Evolutionary conservation across 2,329 filamentous ascomycete species (phyloP), one percentile per base, ranked within the genome.

Genomic region (Fusarium camptoceras): DNA sequence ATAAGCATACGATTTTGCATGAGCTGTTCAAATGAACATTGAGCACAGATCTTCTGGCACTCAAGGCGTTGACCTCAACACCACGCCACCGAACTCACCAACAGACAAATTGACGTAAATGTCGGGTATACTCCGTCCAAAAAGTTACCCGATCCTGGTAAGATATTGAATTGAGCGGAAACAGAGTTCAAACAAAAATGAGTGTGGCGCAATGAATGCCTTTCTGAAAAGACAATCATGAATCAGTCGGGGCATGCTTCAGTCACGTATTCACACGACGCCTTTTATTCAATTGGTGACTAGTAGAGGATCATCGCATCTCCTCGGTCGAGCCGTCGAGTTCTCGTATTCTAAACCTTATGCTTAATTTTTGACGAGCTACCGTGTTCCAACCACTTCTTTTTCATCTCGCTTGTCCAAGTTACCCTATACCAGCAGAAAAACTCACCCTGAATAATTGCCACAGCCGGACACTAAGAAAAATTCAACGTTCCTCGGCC

Each of bases 251-350:
- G 2, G 11, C 28, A 30, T 30, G 14, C 28, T 4, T 7, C 28
- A 15, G 12, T 11, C 28, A 14, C 28, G 28, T 14, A 14, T 2
- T 14, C 28, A 30, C 28, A 14, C 1, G 28, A 28, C 12, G 2
- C 7, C 28, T 2, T 12, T 30, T 15, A 12, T 7, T 2, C 28
- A 30, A 30, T n/a, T 11, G 3, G 18, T 37, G 34, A 18, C 16
- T n/a, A n/a, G n/a, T n/a, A n/a, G n/a, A n/a, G n/a, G 7, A 11
- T 3, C 0, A 37, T 11, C 31, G 16, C 9, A 18, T 11, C 16
- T 6, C 9, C 31, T 31, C 25, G 25, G 25, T 27, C 31, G 18
- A 37, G 18, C 34, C 34, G 34, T 7, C 18, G 10, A n/a, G 7
- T 37, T n/a, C 34, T n/a, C 18, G 18, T 37, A 37, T 37, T n/a